phyloP scores from a whole-genome alignment of 345 rosid species.

The Anastatica hierochuntica region DNA sequence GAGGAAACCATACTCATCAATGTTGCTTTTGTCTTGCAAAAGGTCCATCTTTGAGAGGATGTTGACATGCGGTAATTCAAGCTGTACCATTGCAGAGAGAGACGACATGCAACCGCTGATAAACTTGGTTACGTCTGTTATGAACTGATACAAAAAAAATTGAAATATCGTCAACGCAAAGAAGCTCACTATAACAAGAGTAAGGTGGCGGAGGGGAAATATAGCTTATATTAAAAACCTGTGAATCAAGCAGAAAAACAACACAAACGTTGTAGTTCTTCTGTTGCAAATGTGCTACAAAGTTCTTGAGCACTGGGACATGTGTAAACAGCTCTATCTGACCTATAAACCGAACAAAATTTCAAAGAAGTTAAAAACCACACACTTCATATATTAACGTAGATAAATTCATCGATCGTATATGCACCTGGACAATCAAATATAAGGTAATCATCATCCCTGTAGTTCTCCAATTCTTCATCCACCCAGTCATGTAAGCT shows the following conservation, averaged over 20 bases:
- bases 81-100: conserved; percentile 91
- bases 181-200: neutral
- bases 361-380: too few relatives aligned
- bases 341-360: conserved; percentile 35
- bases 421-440: conserved; percentile 91
- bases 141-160: too few relatives aligned
- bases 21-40: conserved; percentile 54
- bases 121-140: conserved; percentile 83
- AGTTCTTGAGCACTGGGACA: conserved; percentile 79
- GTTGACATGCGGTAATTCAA: conserved; percentile 84
- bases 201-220: neutral
- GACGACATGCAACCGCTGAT: conserved; percentile 96
- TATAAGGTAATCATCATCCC: conserved; percentile 81
- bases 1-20: conserved; percentile 44
- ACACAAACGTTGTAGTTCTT: conserved; percentile 78
- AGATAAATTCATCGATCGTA: conserved; percentile 1
- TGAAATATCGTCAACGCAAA: too few relatives aligned
- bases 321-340: conserved; percentile 89
- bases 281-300: conserved; percentile 77
- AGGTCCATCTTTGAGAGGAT: conserved; percentile 93
- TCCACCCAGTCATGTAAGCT: conserved; percentile 77
- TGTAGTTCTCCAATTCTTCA: conserved; percentile 78
- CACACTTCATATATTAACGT: neutral
- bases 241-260: conserved; percentile 85
- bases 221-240: conserved; percentile 40